Evolutionary conservation across 169 alveolate genomes (phyloP).

Genomic region (Plasmodium blacklocki): DNA sequence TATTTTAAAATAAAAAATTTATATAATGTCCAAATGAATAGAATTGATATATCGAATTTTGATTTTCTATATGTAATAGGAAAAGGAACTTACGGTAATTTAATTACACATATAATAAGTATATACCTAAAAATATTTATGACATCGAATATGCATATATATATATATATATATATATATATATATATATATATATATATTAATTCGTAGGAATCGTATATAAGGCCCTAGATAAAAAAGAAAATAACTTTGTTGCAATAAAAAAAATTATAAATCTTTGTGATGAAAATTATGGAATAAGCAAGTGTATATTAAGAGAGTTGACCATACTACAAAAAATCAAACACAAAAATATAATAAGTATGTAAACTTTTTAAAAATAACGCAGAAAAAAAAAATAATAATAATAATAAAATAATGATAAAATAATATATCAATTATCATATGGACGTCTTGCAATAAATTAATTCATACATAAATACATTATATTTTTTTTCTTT

Average conservation of each 20-base stretch:
- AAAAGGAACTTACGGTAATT: constrained; percentile 75
- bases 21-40: constrained; percentile 18
- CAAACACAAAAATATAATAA: constrained; percentile 65
- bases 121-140: background rate
- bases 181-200: constrained; percentile 10
- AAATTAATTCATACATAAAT: no score
- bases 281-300: constrained; percentile 64
- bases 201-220: constrained; percentile 31
- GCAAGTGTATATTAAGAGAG: constrained; percentile 65
- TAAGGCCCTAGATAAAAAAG: constrained; percentile 64
- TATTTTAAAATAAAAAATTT: constrained; percentile 1
- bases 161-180: background rate
- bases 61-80: constrained; percentile 65
- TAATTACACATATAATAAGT: background rate
- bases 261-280: constrained; percentile 59
- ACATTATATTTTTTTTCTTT: background rate
- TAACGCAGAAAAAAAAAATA: background rate
- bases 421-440: no score
- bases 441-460: no score
- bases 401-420: no score
- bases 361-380: background rate
- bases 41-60: constrained; percentile 45
- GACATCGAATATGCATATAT: background rate
- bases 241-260: constrained; percentile 57
- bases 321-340: constrained; percentile 71